Conservation (phyloP, 495 filamentous ascomycete genomes). For the Hypoxylon rickii region DNA sequence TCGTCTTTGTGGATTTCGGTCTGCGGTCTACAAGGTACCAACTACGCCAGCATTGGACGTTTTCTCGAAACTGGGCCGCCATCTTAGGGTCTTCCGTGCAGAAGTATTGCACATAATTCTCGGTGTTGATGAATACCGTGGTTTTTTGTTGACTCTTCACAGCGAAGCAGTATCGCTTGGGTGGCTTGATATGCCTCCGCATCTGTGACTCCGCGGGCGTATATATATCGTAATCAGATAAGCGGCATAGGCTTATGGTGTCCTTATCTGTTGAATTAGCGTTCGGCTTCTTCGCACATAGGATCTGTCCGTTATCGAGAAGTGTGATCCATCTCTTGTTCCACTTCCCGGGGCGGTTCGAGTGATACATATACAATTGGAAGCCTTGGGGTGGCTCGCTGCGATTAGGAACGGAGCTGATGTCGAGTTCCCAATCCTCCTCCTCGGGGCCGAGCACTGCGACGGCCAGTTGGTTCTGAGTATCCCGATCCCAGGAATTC, state of each 20-base stretch:
- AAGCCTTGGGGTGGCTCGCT: constrained; percentile 60
- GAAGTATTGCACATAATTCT: constrained; percentile 92
- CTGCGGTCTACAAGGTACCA: constrained; percentile 79
- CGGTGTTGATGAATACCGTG: constrained; percentile 76
- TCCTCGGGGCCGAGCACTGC: constrained; percentile 39
- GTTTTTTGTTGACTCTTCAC: constrained; percentile 94
- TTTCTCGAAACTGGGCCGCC: constrained; percentile 68
- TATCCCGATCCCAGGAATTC: constrained; percentile 88
- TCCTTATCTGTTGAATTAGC: constrained; percentile 62
- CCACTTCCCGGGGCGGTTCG: constrained; percentile 80
- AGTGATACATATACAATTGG: constrained; percentile 76
- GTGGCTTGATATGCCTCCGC: constrained; percentile 67
- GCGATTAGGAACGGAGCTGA: constrained; percentile 58
- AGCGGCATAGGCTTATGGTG: constrained; percentile 71
- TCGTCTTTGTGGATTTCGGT: constrained; percentile 40
- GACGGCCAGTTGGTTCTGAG: constrained; percentile 70
- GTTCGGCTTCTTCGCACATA: constrained; percentile 70
- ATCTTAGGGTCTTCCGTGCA: constrained; percentile 70
- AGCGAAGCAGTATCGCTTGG: constrained; percentile 81
- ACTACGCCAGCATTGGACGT: constrained; percentile 80
- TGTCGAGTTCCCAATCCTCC: constrained; percentile 47
- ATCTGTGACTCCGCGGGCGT: constrained; percentile 67
- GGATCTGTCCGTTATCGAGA: constrained; percentile 73
- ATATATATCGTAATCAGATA: constrained; percentile 95
- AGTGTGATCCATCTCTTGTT: constrained; percentile 82